These are phyloP conservation scores for Cryptococcus sp. DNA, from an alignment of 1,284 basidiomycete species.

Conservation along the genomic window DNA sequence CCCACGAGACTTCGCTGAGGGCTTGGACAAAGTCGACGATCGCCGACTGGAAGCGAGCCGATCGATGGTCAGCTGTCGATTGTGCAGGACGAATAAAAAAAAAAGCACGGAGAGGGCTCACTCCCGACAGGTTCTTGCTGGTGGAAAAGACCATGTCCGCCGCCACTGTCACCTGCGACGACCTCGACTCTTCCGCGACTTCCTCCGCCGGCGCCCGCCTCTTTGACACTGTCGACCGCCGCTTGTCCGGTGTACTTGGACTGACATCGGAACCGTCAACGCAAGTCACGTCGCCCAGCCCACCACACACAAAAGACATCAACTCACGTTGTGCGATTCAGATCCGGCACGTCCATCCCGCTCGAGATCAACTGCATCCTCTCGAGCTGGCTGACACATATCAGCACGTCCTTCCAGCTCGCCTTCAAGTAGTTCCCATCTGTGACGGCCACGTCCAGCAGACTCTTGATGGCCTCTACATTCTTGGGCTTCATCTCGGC, in stretches of 20 bases:
- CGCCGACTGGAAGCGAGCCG: constrained; percentile 62
- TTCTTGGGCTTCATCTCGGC: constrained; percentile 98
- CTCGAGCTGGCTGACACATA: constrained; percentile 93
- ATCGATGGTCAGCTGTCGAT: constrained; percentile 10
- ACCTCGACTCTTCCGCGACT: constrained; percentile 92
- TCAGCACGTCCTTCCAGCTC: constrained; percentile 93
- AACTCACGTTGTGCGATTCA: constrained; percentile 70
- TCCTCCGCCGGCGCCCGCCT: constrained; percentile 70
- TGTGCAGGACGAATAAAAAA: background rate
- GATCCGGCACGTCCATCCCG: constrained; percentile 76
- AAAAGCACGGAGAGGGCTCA: constrained; percentile 53
- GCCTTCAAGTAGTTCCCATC: constrained; percentile 92
- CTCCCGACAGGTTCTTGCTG: constrained; percentile 89
- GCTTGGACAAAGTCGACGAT: constrained; percentile 98
- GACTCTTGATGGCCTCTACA: constrained; percentile 93
- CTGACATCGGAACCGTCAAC: constrained; percentile 3
- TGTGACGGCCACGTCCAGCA: constrained; percentile 86
- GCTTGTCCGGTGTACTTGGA: constrained; percentile 17
- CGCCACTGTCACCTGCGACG: constrained; percentile 96
- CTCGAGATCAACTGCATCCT: constrained; percentile 93
- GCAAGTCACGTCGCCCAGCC: background rate
- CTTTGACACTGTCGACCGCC: constrained; percentile 10
- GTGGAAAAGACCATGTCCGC: constrained; percentile 99
- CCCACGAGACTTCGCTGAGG: constrained; percentile 96
- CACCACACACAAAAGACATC: no score